Base-by-base conservation (phyloP, 495 filamentous ascomycete species). In the Talaromyces nanjingensis region DNA sequence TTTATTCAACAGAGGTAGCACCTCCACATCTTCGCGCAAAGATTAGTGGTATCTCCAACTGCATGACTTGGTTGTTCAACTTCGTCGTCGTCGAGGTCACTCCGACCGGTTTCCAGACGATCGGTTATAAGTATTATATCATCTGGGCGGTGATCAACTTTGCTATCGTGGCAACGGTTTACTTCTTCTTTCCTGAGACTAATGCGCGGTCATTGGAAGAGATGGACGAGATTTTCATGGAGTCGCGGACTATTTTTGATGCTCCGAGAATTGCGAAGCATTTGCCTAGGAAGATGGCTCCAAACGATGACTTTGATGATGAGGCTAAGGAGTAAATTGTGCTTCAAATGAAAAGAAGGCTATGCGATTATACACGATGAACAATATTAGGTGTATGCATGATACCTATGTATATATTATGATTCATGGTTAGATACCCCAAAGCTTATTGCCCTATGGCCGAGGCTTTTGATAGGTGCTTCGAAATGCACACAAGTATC, bases 141-240 rank as follows among this genome's bases (percentile, higher is more conserved):
- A 73, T 83, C 49, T 84, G 77, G 61, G 77, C 78, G 0, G 70
- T 73, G 6, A 66, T 82, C 52, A 81, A 83, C 34, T 78, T 79
- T 12, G 73, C 73, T 60, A 79, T 84, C 52, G 73, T 77, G 9
- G 71, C 73, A 0, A 75, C 69, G 4, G 83, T 86, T 11, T 87
- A 85, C 72, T 83, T 86, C 67, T 80, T 84, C 65, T 86, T 76
- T 67, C 83, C 83, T 0, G 83, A 86, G 70, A 86, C 82, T 9
- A 80, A 83, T 25, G 73, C 73, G 5, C 82, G 87, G 20, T 85
- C 86, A 4, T 81, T 91, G n/a, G 89, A 91, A 68, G 89, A 91
- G 70, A 90, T 91, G 63, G 89, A 91, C 69, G 82, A 89, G 65
- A 87, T 89, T 66, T 89, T 89, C 63, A 58, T 71, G 25, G 72